Evolutionary conservation across 208 protist species (phyloP).

Genomic region (Crithidia sp.): DNA sequence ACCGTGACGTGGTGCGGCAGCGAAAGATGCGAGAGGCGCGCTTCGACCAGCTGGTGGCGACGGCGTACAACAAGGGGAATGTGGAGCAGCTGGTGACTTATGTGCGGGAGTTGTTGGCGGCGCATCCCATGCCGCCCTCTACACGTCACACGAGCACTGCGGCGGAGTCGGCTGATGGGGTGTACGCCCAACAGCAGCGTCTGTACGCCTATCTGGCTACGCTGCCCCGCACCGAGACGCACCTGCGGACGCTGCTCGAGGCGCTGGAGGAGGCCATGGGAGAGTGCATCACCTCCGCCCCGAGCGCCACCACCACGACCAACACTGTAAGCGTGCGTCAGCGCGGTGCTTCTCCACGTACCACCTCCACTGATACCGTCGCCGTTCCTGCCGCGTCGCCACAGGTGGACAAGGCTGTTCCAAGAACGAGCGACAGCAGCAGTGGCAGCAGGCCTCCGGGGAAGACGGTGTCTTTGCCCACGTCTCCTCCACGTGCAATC

Average conservation of each 20-base stretch:
- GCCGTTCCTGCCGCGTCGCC: background rate
- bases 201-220: constrained; percentile 36
- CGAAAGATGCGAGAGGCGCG: constrained; percentile 29
- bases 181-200: constrained; percentile 24
- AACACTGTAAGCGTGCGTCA: background rate
- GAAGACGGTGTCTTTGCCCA: background rate
- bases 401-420: background rate
- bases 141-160: background rate
- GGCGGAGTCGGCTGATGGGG: constrained; percentile 5
- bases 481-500: background rate
- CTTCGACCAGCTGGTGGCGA: constrained; percentile 50
- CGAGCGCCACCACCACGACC: background rate
- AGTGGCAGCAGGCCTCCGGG: background rate
- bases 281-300: background rate
- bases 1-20: constrained; percentile 30
- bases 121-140: background rate
- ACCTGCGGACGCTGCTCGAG: constrained; percentile 37
- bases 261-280: constrained; percentile 27
- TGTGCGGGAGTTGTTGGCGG: constrained; percentile 36
- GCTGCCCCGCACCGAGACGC: constrained; percentile 50
- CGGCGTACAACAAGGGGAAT: constrained; percentile 68
- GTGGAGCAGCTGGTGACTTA: constrained; percentile 46
- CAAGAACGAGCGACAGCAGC: background rate
- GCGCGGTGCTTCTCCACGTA: no score
- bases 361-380: background rate